Conservation (phyloP, 1,139 yeast species). For the Candida glucosophila region DNA sequence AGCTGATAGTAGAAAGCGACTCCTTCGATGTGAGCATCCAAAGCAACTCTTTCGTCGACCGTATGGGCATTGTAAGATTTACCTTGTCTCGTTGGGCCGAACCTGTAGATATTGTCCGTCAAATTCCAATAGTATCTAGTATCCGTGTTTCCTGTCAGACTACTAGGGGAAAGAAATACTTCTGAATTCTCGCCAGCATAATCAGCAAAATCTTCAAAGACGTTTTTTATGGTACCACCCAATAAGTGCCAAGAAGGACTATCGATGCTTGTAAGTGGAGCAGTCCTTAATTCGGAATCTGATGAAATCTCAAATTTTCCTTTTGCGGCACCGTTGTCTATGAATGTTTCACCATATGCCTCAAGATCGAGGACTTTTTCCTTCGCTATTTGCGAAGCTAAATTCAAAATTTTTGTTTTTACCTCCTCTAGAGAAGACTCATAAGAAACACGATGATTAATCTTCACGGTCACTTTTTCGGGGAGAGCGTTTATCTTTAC, state of each 20-base stretch:
- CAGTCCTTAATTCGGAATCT: constrained; percentile 17
- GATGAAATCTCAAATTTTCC: constrained; percentile 20
- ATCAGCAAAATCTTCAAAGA: constrained; percentile 32
- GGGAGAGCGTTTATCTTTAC: constrained; percentile 36
- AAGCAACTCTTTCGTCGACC: constrained; percentile 30
- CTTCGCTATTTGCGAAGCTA: constrained; percentile 20
- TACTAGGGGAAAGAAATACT: constrained; percentile 52
- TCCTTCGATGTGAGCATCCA: constrained; percentile 33
- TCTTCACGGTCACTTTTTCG: constrained; percentile 21
- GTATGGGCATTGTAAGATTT: constrained; percentile 32
- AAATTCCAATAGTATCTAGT: constrained; percentile 72
- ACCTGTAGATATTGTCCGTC: constrained; percentile 67
- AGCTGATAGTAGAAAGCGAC: constrained; percentile 34
- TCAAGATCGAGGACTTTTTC: constrained; percentile 18
- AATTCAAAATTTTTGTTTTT: constrained; percentile 13
- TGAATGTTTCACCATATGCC: constrained; percentile 13
- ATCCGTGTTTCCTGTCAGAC: constrained; percentile 80
- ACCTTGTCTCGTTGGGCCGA: constrained; percentile 40
- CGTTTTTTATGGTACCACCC: constrained; percentile 37
- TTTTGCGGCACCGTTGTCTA: constrained; percentile 10
- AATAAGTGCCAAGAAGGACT: constrained; percentile 33
- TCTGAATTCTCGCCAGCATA: constrained; percentile 26
- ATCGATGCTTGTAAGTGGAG: constrained; percentile 29
- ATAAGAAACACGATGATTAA: constrained; percentile 29
- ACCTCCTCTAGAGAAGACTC: constrained; percentile 18